Base-by-base conservation (phyloP, 75 land plant genomes). In the Larix kaempferi region DNA sequence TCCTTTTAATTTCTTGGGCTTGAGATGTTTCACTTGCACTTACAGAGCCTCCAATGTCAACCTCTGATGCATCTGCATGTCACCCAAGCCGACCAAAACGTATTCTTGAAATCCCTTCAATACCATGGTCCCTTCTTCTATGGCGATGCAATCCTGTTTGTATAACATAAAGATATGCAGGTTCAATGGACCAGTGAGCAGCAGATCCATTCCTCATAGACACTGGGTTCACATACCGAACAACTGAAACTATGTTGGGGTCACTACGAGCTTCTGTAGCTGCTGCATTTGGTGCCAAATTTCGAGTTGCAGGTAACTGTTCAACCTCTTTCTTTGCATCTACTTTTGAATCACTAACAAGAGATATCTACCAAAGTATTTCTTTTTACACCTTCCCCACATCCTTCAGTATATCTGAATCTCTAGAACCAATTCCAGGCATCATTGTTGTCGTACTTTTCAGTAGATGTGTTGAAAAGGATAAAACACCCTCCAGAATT, bases 331-430 rank as follows among this genome's bases (percentile, higher is more conserved):
- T 75, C 73, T 88, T 91, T 22, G 83, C 79, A 56, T 89, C 95
- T 26, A 79, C 80, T 81, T 91, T 93, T 2, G 83, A 82, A 85
- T 92, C 91, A 81, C 79, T 83, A 62, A 67, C 78, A 52, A 90
- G 72, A 67, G 93, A 89, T 33, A 95, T 76, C 73, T 98, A 95
- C 99, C 99, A 98, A 11, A 89, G 78, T 33, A 98, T 81, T 85
- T 93, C 96, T 69, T 82, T 82, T 62, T 95, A 88, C 4, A 86
- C 82, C 56, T 61, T 82, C 27, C 96, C 99, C 14, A 98, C 69
- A 65, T 91, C 92, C 59, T 89, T 86, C 74, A 98, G 84, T 12
- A 91, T 81, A 79, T 98, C 99, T 61, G 87, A 83, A 79, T 86
- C 87, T 57, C 82, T 88, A 59, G 80, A 60, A 23, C 93, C 87